Conservation (phyloP, 2,329 filamentous ascomycete species). For the Sporothrix sp. region DNA sequence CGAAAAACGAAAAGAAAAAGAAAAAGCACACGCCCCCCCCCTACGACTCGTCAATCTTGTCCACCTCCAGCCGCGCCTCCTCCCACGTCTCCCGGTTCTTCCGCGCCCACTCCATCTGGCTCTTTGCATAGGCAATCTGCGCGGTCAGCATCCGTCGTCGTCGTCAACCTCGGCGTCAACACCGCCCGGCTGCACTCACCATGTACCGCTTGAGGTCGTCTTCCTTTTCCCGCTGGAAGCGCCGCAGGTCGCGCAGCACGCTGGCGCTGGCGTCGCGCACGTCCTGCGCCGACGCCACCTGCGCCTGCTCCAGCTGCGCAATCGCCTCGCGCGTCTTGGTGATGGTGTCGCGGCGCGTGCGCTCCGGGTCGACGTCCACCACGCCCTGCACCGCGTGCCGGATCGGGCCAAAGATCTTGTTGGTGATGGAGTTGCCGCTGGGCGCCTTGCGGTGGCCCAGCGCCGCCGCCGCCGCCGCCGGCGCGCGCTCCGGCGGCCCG, state of each 20-base stretch:
- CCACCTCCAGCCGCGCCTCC: slow-evolving; percentile 76
- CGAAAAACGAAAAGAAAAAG: background rate
- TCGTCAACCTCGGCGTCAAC: no score
- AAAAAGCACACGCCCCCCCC: background rate
- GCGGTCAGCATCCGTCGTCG: no score
- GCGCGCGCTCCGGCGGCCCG: slow-evolving; percentile 47
- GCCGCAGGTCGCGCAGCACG: slow-evolving; percentile 78
- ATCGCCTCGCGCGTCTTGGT: slow-evolving; percentile 91
- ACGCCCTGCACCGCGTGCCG: slow-evolving; percentile 94
- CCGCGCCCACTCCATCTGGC: slow-evolving; percentile 88
- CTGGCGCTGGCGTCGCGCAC: slow-evolving; percentile 87
- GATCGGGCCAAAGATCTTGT: slow-evolving; percentile 88
- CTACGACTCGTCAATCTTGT: slow-evolving; percentile 65
- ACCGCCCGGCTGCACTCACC: slow-evolving; percentile 56
- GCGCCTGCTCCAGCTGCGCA: slow-evolving; percentile 76
- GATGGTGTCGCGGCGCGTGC: slow-evolving; percentile 84
- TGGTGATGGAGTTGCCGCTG: slow-evolving; percentile 81
- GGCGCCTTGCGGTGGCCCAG: slow-evolving; percentile 66
- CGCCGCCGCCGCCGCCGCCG: slow-evolving; percentile 22
- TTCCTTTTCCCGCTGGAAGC: slow-evolving; percentile 94
- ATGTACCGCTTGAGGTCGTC: slow-evolving; percentile 89
- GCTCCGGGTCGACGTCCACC: slow-evolving; percentile 89
- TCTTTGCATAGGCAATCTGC: slow-evolving; percentile 86
- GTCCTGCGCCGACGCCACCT: slow-evolving; percentile 79
- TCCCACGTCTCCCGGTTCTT: slow-evolving; percentile 89